phyloP scores from a whole-genome alignment of 1,284 basidiomycete genomes.

The Cryptococcus neoformans region DNA sequence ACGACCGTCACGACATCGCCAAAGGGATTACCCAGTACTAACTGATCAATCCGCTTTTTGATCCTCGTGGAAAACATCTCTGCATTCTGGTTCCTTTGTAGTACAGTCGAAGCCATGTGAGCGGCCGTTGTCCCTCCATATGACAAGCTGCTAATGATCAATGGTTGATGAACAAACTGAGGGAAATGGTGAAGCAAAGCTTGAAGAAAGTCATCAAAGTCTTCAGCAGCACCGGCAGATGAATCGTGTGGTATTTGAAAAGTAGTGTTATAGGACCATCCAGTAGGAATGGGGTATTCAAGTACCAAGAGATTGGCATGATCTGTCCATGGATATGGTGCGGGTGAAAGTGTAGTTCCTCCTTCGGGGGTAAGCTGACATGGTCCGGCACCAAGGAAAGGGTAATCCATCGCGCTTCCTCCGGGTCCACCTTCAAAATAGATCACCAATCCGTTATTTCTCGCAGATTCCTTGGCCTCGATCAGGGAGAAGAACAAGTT shows the following conservation, averaged over 20 bases:
- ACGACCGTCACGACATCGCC: slow-evolving; percentile 7
- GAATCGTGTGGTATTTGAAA: slow-evolving; percentile 4
- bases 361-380: slow-evolving; percentile 12
- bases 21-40: slow-evolving; percentile 16
- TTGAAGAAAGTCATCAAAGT: slow-evolving; percentile 16
- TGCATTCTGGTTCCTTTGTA: slow-evolving; percentile 4
- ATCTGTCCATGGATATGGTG: slow-evolving; percentile 17
- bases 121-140: slow-evolving; percentile 13
- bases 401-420: slow-evolving; percentile 13
- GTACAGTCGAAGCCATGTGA: slow-evolving; percentile 7
- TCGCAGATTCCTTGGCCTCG: slow-evolving; percentile 3
- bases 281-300: slow-evolving; percentile 13
- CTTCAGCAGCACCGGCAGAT: slow-evolving; percentile 9
- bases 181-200: slow-evolving; percentile 2
- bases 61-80: slow-evolving; percentile 1
- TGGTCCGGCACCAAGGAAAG: slow-evolving; percentile 16
- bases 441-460: slow-evolving; percentile 11
- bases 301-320: slow-evolving; percentile 12
- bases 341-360: slow-evolving; percentile 2
- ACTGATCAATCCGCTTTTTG: slow-evolving; percentile 13
- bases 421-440: slow-evolving; percentile 18
- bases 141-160: slow-evolving; percentile 11
- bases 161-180: slow-evolving; percentile 7
- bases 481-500: slow-evolving; percentile 15
- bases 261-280: slow-evolving; percentile 12